Conservation (phyloP, 169 alveolate genomes). For the Plasmodium coatneyi region DNA sequence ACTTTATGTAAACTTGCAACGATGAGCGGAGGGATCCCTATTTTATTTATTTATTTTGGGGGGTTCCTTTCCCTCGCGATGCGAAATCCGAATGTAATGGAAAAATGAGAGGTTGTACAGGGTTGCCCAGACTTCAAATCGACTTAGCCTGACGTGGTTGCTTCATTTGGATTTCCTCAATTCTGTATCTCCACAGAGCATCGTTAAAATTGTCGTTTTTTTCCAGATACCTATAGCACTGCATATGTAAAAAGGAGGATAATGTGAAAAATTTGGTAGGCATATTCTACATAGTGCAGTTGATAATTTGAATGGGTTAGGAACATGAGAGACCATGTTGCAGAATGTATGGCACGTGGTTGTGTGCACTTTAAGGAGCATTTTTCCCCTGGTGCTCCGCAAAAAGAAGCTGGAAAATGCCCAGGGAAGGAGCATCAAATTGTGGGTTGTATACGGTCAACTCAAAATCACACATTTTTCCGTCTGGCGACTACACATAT, state of each 20-base stretch:
- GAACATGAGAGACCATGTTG: neutral
- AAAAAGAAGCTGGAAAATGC: neutral
- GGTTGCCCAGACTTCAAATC: neutral
- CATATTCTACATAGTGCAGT: neutral
- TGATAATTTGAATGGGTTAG: neutral
- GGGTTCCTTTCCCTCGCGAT: neutral
- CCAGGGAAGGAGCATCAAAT: neutral
- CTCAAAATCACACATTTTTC: neutral
- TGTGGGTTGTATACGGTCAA: neutral
- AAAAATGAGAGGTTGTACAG: neutral
- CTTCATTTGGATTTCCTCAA: conserved; percentile 13
- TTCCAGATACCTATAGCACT: conserved; percentile 67
- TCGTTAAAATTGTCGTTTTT: conserved; percentile 49
- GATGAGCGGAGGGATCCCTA: neutral
- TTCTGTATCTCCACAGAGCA: conserved; percentile 40
- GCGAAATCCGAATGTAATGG: neutral
- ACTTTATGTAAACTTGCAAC: neutral
- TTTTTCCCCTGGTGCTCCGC: neutral
- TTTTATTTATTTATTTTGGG: neutral
- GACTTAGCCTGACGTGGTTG: neutral
- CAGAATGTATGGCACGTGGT: neutral
- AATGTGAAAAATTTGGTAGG: neutral
- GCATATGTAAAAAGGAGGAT: conserved; percentile 1
- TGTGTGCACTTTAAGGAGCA: neutral
- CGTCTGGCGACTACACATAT: neutral